These are phyloP conservation scores for Wickerhamiella kazuoi DNA, from an alignment of 805 yeast genomes.

Conservation along the genomic window DNA sequence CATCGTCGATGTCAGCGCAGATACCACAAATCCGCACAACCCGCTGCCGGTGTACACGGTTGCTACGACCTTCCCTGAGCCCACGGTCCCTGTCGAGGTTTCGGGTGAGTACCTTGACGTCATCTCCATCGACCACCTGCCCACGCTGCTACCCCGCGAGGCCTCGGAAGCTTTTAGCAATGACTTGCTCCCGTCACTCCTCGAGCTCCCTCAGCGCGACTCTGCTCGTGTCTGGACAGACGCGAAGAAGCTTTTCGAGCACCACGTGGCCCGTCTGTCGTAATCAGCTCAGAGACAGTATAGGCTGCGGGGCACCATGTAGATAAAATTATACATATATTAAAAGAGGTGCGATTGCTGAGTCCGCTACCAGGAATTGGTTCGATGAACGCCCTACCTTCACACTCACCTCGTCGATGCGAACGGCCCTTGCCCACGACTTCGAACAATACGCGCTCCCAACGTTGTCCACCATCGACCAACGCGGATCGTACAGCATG, in stretches of 20 bases:
- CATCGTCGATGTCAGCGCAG: constrained; percentile 95
- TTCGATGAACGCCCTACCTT: too few relatives aligned
- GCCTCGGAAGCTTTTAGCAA: constrained; percentile 80
- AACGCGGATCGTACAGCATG: too few relatives aligned
- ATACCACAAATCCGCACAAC: constrained; percentile 95
- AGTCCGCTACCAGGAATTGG: too few relatives aligned
- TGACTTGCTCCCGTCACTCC: constrained; percentile 78
- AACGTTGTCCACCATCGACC: too few relatives aligned
- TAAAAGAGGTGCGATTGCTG: too few relatives aligned
- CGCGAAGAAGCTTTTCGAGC: constrained; percentile 68
- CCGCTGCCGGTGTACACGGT: constrained; percentile 87
- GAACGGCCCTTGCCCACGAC: too few relatives aligned
- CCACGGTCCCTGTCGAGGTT: constrained; percentile 73
- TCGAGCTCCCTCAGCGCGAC: constrained; percentile 65
- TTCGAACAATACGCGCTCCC: too few relatives aligned
- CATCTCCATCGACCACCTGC: constrained; percentile 89
- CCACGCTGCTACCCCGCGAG: constrained; percentile 90
- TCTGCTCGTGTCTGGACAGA: constrained; percentile 81
- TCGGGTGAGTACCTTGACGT: constrained; percentile 79
- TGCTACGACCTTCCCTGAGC: constrained; percentile 80
- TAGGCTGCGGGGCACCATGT: too few relatives aligned
- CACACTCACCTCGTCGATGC: too few relatives aligned
- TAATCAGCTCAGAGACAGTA: too few relatives aligned
- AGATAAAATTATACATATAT: too few relatives aligned
- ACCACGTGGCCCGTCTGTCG: constrained; percentile 65